These are phyloP conservation scores for Thozetella sp. DNA, from an alignment of 495 filamentous ascomycete species.

Conservation along the genomic window DNA sequence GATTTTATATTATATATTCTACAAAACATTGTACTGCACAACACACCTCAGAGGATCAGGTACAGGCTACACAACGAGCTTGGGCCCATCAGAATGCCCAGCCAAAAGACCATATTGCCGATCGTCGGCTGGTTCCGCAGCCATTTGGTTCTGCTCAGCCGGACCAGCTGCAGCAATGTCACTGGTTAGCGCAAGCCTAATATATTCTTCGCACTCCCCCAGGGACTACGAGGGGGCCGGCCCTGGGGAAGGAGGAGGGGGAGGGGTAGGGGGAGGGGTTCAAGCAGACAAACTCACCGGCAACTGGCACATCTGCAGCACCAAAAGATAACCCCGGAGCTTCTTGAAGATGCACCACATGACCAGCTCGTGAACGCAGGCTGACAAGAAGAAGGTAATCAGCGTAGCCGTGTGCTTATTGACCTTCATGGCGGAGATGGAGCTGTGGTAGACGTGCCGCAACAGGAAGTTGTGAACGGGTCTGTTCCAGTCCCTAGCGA, in stretches of 20 bases:
- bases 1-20: too few relatives aligned
- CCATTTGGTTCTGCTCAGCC: slow-evolving; percentile 61
- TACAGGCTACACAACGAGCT: slow-evolving; percentile 74
- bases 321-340: slow-evolving; percentile 70
- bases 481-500: slow-evolving; percentile 74
- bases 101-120: slow-evolving; percentile 76
- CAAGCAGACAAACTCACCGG: slow-evolving; percentile 35
- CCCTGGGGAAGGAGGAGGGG: not conserved
- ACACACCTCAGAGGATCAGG: slow-evolving; percentile 55
- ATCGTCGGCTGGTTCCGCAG: slow-evolving; percentile 59
- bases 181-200: slow-evolving; percentile 1
- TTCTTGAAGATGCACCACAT: slow-evolving; percentile 82
- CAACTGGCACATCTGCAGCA: slow-evolving; percentile 70
- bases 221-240: not conserved
- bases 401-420: slow-evolving; percentile 70
- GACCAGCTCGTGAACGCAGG: slow-evolving; percentile 72
- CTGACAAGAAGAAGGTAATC: slow-evolving; percentile 71
- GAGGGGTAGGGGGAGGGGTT: not conserved
- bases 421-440: slow-evolving; percentile 69
- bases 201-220: not conserved
- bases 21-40: too few relatives aligned
- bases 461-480: slow-evolving; percentile 73
- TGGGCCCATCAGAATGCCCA: slow-evolving; percentile 71
- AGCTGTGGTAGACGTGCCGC: slow-evolving; percentile 74
- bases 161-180: slow-evolving; percentile 43